Conservation (phyloP, 2,329 filamentous ascomycete species). For the Blumeria graminis region DNA sequence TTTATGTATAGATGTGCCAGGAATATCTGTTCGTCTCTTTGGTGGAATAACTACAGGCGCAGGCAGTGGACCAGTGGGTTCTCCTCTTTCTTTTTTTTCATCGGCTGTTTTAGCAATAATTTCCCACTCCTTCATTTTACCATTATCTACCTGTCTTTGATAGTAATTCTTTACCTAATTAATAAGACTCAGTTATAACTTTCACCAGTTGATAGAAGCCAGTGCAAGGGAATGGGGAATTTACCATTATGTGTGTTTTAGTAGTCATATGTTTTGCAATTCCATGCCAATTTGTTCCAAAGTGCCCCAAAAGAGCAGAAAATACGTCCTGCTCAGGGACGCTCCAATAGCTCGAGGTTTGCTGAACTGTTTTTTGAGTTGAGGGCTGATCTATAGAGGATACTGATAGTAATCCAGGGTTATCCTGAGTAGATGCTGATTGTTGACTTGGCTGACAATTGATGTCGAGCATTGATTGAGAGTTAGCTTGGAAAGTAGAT, state of each 20-base stretch:
- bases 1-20: slow-evolving; percentile 17
- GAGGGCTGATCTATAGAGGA: slow-evolving; percentile 9
- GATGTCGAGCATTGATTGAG: no score
- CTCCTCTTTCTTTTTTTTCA: slow-evolving; percentile 27
- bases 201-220: slow-evolving; percentile 10
- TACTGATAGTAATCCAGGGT: slow-evolving; percentile 11
- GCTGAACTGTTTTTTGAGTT: slow-evolving; percentile 16
- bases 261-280: slow-evolving; percentile 63
- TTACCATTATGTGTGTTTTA: slow-evolving; percentile 69
- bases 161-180: slow-evolving; percentile 45
- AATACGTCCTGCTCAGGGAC: slow-evolving; percentile 63
- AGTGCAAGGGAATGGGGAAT: slow-evolving; percentile 14
- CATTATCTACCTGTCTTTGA: slow-evolving; percentile 34
- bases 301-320: slow-evolving; percentile 43
- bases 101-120: slow-evolving; percentile 35
- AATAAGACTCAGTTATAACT: slow-evolving; percentile 14
- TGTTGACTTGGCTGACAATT: slow-evolving; percentile 3
- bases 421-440: slow-evolving; percentile 10
- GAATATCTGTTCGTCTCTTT: slow-evolving; percentile 25
- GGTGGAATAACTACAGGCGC: slow-evolving; percentile 27
- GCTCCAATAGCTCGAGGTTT: slow-evolving; percentile 69
- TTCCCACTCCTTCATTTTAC: slow-evolving; percentile 32
- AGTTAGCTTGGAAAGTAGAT: no score
- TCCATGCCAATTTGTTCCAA: slow-evolving; percentile 54
- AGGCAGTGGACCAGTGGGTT: slow-evolving; percentile 35